phyloP scores from a whole-genome alignment of 345 rosid species.

The Lepidium aucheri region DNA sequence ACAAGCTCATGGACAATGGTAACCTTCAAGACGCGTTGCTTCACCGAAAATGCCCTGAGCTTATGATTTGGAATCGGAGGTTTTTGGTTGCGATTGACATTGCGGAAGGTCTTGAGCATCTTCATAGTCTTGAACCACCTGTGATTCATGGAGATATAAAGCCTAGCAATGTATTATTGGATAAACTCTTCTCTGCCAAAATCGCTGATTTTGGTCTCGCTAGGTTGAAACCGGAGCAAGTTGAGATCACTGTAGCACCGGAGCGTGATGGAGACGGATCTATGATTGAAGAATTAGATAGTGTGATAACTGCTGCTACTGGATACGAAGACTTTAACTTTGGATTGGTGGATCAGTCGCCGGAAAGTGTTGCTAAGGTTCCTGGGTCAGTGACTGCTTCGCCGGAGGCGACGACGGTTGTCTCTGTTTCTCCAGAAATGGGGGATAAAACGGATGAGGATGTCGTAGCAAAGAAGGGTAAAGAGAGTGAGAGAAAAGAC shows the following conservation, averaged over 20 bases:
- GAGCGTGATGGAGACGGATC: slow-evolving; percentile 46
- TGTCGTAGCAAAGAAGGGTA: slow-evolving; percentile 18
- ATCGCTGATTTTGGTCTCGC: slow-evolving; percentile 93
- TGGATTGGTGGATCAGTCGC: slow-evolving; percentile 57
- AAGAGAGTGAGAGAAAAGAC: slow-evolving; percentile 35
- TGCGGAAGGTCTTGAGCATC: slow-evolving; percentile 67
- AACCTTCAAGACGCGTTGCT: slow-evolving; percentile 84
- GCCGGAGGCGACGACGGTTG: slow-evolving; percentile 34
- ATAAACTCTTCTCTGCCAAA: slow-evolving; percentile 56
- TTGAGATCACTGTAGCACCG: slow-evolving; percentile 11
- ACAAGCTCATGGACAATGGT: slow-evolving; percentile 79
- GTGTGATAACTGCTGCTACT: slow-evolving; percentile 45
- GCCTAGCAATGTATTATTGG: slow-evolving; percentile 81
- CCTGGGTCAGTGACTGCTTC: slow-evolving; percentile 30
- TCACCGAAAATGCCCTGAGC: slow-evolving; percentile 59
- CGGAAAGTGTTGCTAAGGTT: slow-evolving; percentile 35
- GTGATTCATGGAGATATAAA: slow-evolving; percentile 90
- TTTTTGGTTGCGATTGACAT: slow-evolving; percentile 49
- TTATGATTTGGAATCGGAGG: slow-evolving; percentile 60
- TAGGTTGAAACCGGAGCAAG: slow-evolving; percentile 48
- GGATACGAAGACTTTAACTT: slow-evolving; percentile 55
- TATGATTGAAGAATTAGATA: slow-evolving; percentile 59
- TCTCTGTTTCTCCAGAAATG: slow-evolving; percentile 28
- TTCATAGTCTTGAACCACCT: slow-evolving; percentile 68
- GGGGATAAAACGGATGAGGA: slow-evolving; percentile 31